Evolutionary conservation across 257 asterid genomes (phyloP).

Genomic region (Cordia subcordata): DNA sequence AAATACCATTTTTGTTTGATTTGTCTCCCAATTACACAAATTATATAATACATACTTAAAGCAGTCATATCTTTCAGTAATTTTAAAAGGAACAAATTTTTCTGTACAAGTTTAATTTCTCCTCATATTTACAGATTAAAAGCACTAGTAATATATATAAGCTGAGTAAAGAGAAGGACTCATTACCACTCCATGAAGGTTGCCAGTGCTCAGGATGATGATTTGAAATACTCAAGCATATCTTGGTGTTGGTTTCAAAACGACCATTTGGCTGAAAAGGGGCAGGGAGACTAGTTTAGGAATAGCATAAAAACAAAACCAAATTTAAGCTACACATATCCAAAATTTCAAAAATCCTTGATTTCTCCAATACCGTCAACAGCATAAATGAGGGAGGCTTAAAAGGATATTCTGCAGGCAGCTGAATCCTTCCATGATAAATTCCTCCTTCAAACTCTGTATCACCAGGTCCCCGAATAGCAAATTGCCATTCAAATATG

Average conservation of each 20-base stretch:
- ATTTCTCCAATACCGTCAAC: constrained; percentile 44
- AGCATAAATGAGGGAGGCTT: constrained; percentile 91
- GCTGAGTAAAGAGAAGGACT: constrained; percentile 6
- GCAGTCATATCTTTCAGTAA: too few species aligned
- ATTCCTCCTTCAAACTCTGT: constrained; percentile 86
- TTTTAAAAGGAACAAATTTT: background rate
- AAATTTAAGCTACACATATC: background rate
- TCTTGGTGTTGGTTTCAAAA: constrained; percentile 92
- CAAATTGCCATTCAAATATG: constrained; percentile 91
- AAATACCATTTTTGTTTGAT: too few species aligned
- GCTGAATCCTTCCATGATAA: constrained; percentile 85
- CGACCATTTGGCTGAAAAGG: constrained; percentile 85
- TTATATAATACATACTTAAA: too few species aligned
- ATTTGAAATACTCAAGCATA: constrained; percentile 94
- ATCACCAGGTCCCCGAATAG: constrained; percentile 77
- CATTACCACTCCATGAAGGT: constrained; percentile 98
- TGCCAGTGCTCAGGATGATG: constrained; percentile 99
- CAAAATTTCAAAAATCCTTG: background rate
- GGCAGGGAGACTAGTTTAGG: constrained; percentile 9
- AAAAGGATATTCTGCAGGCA: constrained; percentile 83
- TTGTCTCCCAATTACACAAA: too few species aligned
- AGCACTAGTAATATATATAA: background rate
- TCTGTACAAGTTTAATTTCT: too few species aligned
- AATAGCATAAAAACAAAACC: background rate
- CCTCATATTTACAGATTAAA: too few species aligned